Conservation (phyloP, 129 eudicot genomes). For the Tanacetum coccineum region DNA sequence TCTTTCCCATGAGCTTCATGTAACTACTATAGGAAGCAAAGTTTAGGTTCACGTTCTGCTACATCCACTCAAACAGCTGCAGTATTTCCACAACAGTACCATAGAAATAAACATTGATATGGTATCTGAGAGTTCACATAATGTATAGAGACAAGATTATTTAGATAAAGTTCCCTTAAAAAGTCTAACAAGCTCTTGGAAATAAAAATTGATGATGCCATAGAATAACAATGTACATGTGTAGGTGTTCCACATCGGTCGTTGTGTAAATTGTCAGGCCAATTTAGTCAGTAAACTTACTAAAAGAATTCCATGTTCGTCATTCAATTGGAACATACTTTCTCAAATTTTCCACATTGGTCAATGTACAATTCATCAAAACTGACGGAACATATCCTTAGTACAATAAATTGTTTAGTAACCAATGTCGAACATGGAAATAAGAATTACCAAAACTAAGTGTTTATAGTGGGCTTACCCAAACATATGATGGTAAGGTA, state of each 20-base stretch:
- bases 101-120: not conserved
- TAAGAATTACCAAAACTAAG: not conserved
- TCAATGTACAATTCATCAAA: too few relatives aligned
- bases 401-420: too few relatives aligned
- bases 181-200: not conserved
- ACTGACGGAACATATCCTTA: too few relatives aligned
- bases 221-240: too few relatives aligned
- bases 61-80: slow-evolving; percentile 98
- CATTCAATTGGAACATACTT: too few relatives aligned
- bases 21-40: slow-evolving; percentile 84
- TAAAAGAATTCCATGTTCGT: too few relatives aligned
- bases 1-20: slow-evolving; percentile 66
- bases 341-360: too few relatives aligned
- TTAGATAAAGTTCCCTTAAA: not conserved
- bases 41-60: slow-evolving; percentile 55
- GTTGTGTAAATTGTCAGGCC: too few relatives aligned
- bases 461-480: too few relatives aligned
- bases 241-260: too few relatives aligned
- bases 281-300: too few relatives aligned
- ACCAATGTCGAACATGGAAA: not conserved
- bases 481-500: not conserved
- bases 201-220: too few relatives aligned
- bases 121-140: not conserved
- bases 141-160: not conserved
- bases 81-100: slow-evolving; percentile 5